A percentile compares a stretch with the other conserved stretches of the same genome.
Evolutionary conservation across 495 filamentous ascomycete genomes (phyloP).

Genomic region (Penicillium alfredii): DNA sequence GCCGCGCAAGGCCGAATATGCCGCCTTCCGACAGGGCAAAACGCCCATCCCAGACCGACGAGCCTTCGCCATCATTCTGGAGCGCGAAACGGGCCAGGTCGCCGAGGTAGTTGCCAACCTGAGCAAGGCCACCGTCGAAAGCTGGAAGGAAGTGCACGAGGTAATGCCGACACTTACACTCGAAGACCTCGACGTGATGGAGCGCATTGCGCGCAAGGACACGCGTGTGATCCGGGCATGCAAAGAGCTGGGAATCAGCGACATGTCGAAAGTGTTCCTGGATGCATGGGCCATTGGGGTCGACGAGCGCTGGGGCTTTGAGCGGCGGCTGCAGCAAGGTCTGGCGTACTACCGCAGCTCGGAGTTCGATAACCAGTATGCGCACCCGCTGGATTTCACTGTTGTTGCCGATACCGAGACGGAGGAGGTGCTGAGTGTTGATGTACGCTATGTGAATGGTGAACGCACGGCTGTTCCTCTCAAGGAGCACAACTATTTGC

Average conservation of each 20-base stretch:
- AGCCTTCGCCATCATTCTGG: slow-evolving; percentile 31
- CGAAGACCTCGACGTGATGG: slow-evolving; percentile 81
- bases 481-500: slow-evolving; percentile 48
- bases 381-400: slow-evolving; percentile 34
- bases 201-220: slow-evolving; percentile 65
- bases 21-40: slow-evolving; percentile 60
- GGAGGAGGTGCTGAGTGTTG: slow-evolving; percentile 88
- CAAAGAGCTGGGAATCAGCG: slow-evolving; percentile 71
- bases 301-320: slow-evolving; percentile 36
- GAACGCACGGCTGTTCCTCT: slow-evolving; percentile 53
- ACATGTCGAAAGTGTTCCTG: slow-evolving; percentile 82
- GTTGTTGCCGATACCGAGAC: slow-evolving; percentile 61
- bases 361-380: slow-evolving; percentile 41
- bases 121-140: slow-evolving; percentile 58
- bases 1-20: slow-evolving; percentile 74
- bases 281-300: slow-evolving; percentile 48
- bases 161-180: slow-evolving; percentile 85
- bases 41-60: slow-evolving; percentile 31
- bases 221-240: slow-evolving; percentile 84
- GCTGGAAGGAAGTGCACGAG: slow-evolving; percentile 64
- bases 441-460: slow-evolving; percentile 74
- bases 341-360: slow-evolving; percentile 41
- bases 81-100: slow-evolving; percentile 30
- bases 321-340: slow-evolving; percentile 35
- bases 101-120: slow-evolving; percentile 77